Conservation (phyloP, 1,139 yeast species). For the Taiozyma sp. region DNA sequence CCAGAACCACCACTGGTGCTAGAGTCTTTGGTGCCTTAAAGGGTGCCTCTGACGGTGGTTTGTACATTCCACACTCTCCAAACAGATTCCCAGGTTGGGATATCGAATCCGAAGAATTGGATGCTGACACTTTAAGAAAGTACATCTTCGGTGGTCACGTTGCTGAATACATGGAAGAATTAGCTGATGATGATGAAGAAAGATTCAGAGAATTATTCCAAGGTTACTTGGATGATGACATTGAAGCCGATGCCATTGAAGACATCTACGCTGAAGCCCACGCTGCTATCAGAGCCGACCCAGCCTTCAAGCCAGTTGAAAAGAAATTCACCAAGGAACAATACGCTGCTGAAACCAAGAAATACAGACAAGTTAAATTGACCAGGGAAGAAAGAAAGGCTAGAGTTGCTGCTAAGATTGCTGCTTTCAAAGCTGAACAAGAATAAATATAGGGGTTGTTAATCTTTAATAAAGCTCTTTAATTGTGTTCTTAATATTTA, state of each 20-base stretch:
- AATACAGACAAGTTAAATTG: conserved; percentile 84
- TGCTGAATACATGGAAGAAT: conserved; percentile 99
- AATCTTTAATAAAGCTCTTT: not conserved
- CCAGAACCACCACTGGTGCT: conserved; percentile 99
- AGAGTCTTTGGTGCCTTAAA: conserved; percentile 98
- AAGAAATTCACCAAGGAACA: conserved; percentile 97
- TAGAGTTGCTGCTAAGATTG: conserved; percentile 87
- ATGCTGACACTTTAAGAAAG: conserved; percentile 95
- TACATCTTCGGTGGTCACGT: conserved; percentile 99
- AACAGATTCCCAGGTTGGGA: conserved; percentile 99
- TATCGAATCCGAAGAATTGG: conserved; percentile 96
- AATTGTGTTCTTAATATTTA: not conserved
- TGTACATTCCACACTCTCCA: conserved; percentile 98
- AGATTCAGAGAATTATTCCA: conserved; percentile 96
- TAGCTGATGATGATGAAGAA: conserved; percentile 99
- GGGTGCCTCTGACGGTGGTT: conserved; percentile 99
- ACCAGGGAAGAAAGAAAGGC: conserved; percentile 90
- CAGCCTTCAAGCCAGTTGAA: conserved; percentile 83
- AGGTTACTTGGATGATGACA: conserved; percentile 94
- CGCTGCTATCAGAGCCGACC: conserved; percentile 94
- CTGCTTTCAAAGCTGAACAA: conserved; percentile 45
- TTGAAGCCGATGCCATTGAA: conserved; percentile 96
- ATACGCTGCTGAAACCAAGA: conserved; percentile 95
- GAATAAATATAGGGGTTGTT: conserved; percentile 14
- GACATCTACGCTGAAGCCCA: conserved; percentile 95